Conservation (phyloP, 257 asterid genomes). For the Solanum paucissectum region DNA sequence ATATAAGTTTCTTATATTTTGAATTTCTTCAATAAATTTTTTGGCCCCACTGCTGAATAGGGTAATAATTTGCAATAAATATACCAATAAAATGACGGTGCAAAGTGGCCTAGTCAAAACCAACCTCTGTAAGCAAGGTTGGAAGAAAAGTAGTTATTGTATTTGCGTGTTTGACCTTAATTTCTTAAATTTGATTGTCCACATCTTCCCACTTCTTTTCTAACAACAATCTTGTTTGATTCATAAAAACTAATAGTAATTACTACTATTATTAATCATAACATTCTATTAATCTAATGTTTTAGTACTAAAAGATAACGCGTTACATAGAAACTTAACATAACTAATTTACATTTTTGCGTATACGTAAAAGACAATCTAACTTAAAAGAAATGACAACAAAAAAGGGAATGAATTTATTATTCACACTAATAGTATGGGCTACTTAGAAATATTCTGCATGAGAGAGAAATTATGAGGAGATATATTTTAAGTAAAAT, state of each 20-base stretch:
- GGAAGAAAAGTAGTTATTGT: background rate
- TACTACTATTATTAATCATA: background rate
- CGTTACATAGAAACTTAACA: background rate
- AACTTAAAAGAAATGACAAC: background rate
- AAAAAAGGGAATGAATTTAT: background rate
- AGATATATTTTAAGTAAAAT: background rate
- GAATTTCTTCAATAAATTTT: background rate
- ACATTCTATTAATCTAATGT: background rate
- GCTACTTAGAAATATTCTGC: background rate
- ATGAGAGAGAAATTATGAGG: background rate
- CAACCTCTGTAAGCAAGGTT: background rate
- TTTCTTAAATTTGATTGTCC: background rate
- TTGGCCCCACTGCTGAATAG: background rate
- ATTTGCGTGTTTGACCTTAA: background rate
- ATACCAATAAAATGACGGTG: background rate
- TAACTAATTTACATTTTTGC: background rate
- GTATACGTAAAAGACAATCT: background rate
- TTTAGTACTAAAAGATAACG: background rate
- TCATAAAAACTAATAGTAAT: background rate
- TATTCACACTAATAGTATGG: background rate
- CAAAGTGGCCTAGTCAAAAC: background rate
- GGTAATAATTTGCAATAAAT: background rate
- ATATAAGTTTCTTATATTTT: background rate
- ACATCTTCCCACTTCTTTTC: background rate
- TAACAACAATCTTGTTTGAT: background rate